Evolutionary conservation across 192 early-diverging fungal species (phyloP).

Genomic region (Coemansia asiatica): DNA sequence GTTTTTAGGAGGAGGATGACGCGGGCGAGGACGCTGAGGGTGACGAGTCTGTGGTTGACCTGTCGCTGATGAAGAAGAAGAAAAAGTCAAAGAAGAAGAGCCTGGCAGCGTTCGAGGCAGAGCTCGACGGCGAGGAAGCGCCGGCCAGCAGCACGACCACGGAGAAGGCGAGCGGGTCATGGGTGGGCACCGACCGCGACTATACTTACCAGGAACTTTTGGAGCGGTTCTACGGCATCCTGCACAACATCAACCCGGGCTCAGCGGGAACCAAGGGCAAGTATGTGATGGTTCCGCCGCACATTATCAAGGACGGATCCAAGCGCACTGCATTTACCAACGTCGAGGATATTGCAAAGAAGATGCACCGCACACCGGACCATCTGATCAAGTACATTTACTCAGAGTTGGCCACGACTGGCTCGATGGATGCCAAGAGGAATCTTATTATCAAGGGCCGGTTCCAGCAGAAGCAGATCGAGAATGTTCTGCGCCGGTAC

Average conservation of each 20-base stretch:
- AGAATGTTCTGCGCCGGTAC: constrained; percentile 94
- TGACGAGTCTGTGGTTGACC: constrained; percentile 37
- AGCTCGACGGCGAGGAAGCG: constrained; percentile 64
- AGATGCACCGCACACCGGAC: constrained; percentile 93
- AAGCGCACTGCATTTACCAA: constrained; percentile 98
- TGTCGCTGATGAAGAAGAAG: constrained; percentile 60
- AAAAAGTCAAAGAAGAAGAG: constrained; percentile 72
- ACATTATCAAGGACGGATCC: constrained; percentile 86
- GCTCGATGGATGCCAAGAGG: constrained; percentile 88
- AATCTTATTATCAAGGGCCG: constrained; percentile 94
- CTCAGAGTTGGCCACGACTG: constrained; percentile 97
- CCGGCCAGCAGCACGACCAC: constrained; percentile 39
- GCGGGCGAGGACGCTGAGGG: constrained; percentile 32
- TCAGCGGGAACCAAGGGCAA: constrained; percentile 88
- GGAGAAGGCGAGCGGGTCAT: constrained; percentile 65
- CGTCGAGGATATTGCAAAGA: constrained; percentile 88
- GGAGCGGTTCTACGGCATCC: constrained; percentile 83
- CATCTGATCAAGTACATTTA: constrained; percentile 98
- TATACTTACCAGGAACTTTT: constrained; percentile 93
- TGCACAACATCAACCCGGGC: constrained; percentile 93
- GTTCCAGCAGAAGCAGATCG: constrained; percentile 99
- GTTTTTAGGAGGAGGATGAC: constrained; percentile 39
- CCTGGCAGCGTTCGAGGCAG: constrained; percentile 85
- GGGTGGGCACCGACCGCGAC: constrained; percentile 88
- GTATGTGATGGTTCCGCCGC: constrained; percentile 93